Evolutionary conservation across 768 basidiomycete genomes (phyloP), one percentile per base, ranked within the genome.

Genomic region (Calocera viscosa): DNA sequence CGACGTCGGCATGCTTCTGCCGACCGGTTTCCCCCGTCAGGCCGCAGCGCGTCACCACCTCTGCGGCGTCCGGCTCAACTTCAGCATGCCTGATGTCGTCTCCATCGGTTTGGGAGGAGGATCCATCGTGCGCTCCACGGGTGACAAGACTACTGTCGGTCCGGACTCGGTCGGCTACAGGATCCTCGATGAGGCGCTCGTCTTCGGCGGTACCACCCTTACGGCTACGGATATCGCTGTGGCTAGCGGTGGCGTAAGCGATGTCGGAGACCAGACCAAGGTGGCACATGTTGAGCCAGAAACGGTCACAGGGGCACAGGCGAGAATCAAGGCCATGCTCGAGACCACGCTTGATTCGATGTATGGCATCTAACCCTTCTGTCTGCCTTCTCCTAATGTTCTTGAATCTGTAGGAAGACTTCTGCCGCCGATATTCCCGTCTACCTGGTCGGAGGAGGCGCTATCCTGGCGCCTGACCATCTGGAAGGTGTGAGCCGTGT

Each of bases 181-280:
- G 35, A 68, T 74, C 16, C 24, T 60, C 16, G 24, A 24, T 1
- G 70, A 74, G 24, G 68, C 68, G 1, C 63, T 68, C 3, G 69
- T 70, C 3, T 75, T 75, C 49, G 75, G 75, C 2, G 75, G 75
- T 12, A 49, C 67, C 0, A 69, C 68, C 10, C 65, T 75, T 2
- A 74, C 74, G 1, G 68, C 74, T 0, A 75, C 75, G 2, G 75
- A 75, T 65, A 69, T 74, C 35, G 71, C 68, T 19, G 74, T 75
- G 1, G 72, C 75, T 33, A 67, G 66, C 2, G 72, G 72, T 1
- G n/a, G 47, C 1, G 68, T 65, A 1, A 32, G 39, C 8, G 53
- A 34, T 11, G 69, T 74, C 2, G 73, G 73, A 10, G 66, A 74
- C 43, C n/a, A 65, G 1, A 26, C 40, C 24, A 28, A 68, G 30